Evolutionary conservation across 768 basidiomycete genomes (phyloP), one percentile per base, ranked within the genome.

Genomic region (Lentinula raphanica): DNA sequence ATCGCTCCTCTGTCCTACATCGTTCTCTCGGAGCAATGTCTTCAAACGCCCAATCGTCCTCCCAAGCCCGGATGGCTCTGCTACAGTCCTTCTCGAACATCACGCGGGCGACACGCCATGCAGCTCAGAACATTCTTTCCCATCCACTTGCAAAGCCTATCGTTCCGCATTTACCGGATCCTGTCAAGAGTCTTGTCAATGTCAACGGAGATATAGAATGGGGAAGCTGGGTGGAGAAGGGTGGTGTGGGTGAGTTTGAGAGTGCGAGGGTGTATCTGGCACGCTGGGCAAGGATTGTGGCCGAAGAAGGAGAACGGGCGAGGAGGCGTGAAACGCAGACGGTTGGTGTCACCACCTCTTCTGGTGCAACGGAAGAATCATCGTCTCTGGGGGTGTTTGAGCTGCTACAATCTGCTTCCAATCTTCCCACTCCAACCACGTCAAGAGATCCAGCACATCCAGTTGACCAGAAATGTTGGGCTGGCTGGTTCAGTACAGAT

Each of bases 111-210:
- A 95, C 96, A 0, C 85, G 92, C 7, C 90, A 94, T 70, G 92
- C 95, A 0, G 94, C 96, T 0, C 93, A 97, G 67, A 92, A 94
- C 64, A 92, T 98, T 15, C 79, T 98, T 8, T 94, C 94, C 0
- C 96, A 98, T 67, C 95, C 96, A 0, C 82, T 98, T 27, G 95
- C 96, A 2, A 94, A 95, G 67, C 94, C 97, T 11, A 94, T 98
- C 50, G 81, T 98, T 0, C 96, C 96, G 4, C 95, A 98, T 68
- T 83, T 99, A 12, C 97, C 97, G 0, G 93, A 97, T 62, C 94
- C 96, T 0, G 93, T 98, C 42, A 84, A 83, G 62, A 93, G 89
- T 58, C 80, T 98, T 48, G 94, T 97, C 1, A 90, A 86, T 66
- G 95, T 86, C 0, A 87, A 87, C 53, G 94, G 94, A 17, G 95